These are phyloP conservation scores for Eucalyptus cladocalyx DNA, from an alignment of 345 rosid species.

Conservation along the genomic window DNA sequence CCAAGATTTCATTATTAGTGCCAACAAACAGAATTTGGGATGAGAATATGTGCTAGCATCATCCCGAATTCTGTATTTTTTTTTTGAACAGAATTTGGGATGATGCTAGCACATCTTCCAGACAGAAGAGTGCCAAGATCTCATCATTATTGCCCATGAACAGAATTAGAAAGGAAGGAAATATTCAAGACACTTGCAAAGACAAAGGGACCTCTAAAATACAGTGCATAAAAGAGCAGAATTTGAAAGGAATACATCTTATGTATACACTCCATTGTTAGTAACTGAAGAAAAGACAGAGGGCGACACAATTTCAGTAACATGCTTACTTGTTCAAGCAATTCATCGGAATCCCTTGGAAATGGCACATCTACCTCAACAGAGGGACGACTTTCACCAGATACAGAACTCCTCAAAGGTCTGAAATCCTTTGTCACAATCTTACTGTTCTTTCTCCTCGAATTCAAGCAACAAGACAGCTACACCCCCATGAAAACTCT, in stretches of 20 bases:
- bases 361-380: conserved; percentile 34
- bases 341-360: conserved; percentile 53
- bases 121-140: background rate
- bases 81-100: background rate
- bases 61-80: too few species aligned
- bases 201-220: background rate
- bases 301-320: background rate
- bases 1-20: background rate
- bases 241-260: background rate
- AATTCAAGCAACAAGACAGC: background rate
- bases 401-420: conserved; percentile 1
- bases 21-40: background rate
- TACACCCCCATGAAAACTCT: background rate
- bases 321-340: conserved; percentile 54
- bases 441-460: background rate
- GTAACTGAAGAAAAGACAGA: background rate
- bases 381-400: conserved; percentile 20
- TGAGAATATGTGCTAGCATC: too few species aligned
- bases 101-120: background rate
- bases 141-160: background rate
- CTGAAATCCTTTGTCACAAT: conserved; percentile 1
- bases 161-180: background rate
- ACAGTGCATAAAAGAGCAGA: background rate
- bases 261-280: background rate
- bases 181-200: background rate